Conservation (phyloP, 2,329 filamentous ascomycete genomes). For the Fusarium sp. region DNA sequence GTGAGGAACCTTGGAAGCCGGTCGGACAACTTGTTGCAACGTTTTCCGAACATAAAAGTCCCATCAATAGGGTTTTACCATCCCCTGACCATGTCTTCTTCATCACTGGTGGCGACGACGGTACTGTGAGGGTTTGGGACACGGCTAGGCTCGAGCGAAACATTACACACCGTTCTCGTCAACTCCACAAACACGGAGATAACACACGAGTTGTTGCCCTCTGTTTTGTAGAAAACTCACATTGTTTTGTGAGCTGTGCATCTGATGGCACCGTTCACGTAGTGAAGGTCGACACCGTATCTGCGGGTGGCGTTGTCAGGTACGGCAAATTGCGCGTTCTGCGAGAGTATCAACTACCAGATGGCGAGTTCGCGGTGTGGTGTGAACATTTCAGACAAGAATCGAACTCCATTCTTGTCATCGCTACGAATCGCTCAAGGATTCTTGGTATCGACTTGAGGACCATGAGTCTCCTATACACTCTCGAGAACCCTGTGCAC, state of each 20-base stretch:
- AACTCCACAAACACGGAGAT: conserved; percentile 80
- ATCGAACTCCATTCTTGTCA: conserved; percentile 79
- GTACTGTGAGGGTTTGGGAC: conserved; percentile 93
- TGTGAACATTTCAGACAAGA: conserved; percentile 91
- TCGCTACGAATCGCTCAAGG: conserved; percentile 87
- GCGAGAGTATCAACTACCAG: conserved; percentile 80
- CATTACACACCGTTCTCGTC: conserved; percentile 84
- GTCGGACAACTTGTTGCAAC: conserved; percentile 85
- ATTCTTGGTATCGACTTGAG: conserved; percentile 87
- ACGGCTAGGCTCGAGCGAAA: conserved; percentile 89
- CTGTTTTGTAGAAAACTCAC: conserved; percentile 92
- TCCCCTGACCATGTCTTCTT: conserved; percentile 96
- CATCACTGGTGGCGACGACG: conserved; percentile 91
- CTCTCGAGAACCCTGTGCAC: conserved; percentile 85
- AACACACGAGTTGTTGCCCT: conserved; percentile 80
- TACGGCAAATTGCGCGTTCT: conserved; percentile 82
- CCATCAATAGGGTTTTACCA: conserved; percentile 82
- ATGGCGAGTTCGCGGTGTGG: conserved; percentile 84
- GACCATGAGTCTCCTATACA: conserved; percentile 83
- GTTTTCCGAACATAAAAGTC: conserved; percentile 85
- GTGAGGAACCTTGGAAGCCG: conserved; percentile 76
- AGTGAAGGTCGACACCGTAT: conserved; percentile 75
- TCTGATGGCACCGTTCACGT: conserved; percentile 91
- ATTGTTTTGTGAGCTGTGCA: conserved; percentile 91
- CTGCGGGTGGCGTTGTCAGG: conserved; percentile 63